These are phyloP conservation scores for Scutellaria barbata DNA, from an alignment of 257 asterid species.

Conservation along the genomic window DNA sequence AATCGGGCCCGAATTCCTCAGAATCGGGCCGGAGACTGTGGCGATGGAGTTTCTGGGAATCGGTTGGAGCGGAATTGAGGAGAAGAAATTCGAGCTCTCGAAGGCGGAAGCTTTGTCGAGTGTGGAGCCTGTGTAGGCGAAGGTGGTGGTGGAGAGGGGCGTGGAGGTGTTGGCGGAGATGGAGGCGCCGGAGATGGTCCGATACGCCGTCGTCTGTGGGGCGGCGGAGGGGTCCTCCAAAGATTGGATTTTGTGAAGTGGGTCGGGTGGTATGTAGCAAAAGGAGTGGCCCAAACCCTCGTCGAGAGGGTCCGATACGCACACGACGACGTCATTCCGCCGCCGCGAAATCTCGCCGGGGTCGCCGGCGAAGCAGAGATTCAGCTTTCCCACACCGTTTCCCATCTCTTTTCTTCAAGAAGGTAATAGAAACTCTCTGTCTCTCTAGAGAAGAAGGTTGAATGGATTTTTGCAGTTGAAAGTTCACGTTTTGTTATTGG, in stretches of 20 bases:
- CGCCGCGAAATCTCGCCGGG: constrained; percentile 84
- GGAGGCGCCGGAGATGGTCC: constrained; percentile 93
- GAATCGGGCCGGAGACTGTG: constrained; percentile 81
- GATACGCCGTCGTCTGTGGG: constrained; percentile 55
- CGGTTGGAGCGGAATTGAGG: constrained; percentile 88
- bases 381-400: constrained; percentile 64
- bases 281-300: constrained; percentile 96
- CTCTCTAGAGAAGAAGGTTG: neutral
- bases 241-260: constrained; percentile 47
- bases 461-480: constrained; percentile 18
- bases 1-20: constrained; percentile 46
- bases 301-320: constrained; percentile 61
- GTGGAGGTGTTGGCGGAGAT: constrained; percentile 91
- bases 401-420: constrained; percentile 56
- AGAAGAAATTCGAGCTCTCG: constrained; percentile 83
- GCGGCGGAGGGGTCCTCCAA: constrained; percentile 52
- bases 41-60: constrained; percentile 52
- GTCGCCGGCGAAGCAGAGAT: constrained; percentile 76
- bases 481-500: constrained; percentile 33
- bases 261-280: constrained; percentile 83
- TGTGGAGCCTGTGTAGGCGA: constrained; percentile 47
- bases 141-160: constrained; percentile 67
- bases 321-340: constrained; percentile 52
- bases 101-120: constrained; percentile 86
- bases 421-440: constrained; percentile 16